These are phyloP conservation scores for Colletotrichum coccodes DNA, from an alignment of 2,329 filamentous ascomycete species.

Conservation along the genomic window DNA sequence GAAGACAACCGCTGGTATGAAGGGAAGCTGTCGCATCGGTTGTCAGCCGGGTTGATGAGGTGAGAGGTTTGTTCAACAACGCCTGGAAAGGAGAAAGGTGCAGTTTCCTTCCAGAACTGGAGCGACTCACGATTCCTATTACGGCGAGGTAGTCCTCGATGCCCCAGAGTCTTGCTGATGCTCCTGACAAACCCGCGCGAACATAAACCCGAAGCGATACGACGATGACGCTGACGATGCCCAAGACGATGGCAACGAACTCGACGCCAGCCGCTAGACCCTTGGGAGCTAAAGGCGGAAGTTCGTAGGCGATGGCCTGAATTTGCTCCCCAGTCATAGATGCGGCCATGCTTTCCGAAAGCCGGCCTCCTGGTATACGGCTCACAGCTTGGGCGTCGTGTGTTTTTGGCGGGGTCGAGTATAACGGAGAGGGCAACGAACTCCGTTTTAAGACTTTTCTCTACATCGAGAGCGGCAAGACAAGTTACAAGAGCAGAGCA, in stretches of 20 bases:
- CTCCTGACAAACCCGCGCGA: slow-evolving; percentile 15
- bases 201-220: slow-evolving; percentile 5
- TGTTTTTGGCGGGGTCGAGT: neutral
- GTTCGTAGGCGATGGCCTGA: neutral
- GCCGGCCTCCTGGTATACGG: neutral
- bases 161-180: slow-evolving; percentile 8
- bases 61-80: neutral
- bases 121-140: neutral
- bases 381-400: neutral
- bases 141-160: neutral
- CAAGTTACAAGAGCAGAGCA: too few relatives aligned
- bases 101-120: neutral
- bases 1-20: slow-evolving; percentile 19
- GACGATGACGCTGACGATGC: neutral
- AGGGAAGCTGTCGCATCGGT: neutral
- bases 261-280: slow-evolving; percentile 6
- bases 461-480: neutral
- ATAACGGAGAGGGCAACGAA: neutral
- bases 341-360: neutral
- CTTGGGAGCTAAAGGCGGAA: neutral
- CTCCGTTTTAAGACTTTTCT: neutral
- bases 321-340: slow-evolving; percentile 14
- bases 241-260: slow-evolving; percentile 2
- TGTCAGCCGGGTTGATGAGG: neutral
- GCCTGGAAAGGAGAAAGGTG: neutral